Evolutionary conservation across 768 basidiomycete genomes (phyloP).

Genomic region (Suillus hirtellus): DNA sequence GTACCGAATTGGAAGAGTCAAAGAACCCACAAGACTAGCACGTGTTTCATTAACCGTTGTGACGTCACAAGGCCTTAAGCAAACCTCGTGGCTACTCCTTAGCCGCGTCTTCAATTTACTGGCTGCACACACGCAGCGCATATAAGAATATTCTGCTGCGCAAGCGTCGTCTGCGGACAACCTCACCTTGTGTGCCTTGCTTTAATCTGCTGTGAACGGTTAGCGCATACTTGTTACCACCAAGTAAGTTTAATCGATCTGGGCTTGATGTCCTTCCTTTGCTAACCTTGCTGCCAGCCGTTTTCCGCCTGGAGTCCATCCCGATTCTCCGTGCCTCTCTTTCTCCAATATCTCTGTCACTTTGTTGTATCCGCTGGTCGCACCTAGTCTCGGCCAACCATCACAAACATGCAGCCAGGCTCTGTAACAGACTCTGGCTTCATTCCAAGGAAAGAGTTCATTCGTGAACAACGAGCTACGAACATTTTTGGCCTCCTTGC

Average conservation of each 20-base stretch:
- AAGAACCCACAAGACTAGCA: neutral
- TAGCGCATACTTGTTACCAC: constrained; percentile 4
- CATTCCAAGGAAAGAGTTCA: constrained; percentile 71
- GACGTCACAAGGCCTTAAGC: constrained; percentile 8
- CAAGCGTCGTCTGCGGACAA: constrained; percentile 6
- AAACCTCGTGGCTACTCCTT: constrained; percentile 2
- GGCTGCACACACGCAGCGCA: constrained; percentile 6
- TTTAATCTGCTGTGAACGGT: constrained; percentile 6
- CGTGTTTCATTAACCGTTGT: constrained; percentile 4
- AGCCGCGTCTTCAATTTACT: constrained; percentile 6
- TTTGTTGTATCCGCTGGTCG: constrained; percentile 23
- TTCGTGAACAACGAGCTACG: constrained; percentile 52
- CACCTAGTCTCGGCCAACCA: constrained; percentile 25
- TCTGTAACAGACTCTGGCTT: constrained; percentile 50
- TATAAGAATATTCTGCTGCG: constrained; percentile 5
- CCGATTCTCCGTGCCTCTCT: constrained; percentile 20
- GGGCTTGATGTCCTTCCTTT: constrained; percentile 2
- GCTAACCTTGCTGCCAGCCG: constrained; percentile 30
- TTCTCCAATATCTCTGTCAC: constrained; percentile 26
- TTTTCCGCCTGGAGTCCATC: constrained; percentile 41
- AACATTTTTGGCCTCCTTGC: constrained; percentile 71
- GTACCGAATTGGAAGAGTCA: neutral
- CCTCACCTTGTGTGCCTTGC: constrained; percentile 10
- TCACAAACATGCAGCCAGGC: constrained; percentile 33
- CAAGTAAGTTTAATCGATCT: constrained; percentile 7